These are phyloP conservation scores for Trichoderma brevicompactum DNA, from an alignment of 2,329 filamentous ascomycete species.

Conservation along the genomic window DNA sequence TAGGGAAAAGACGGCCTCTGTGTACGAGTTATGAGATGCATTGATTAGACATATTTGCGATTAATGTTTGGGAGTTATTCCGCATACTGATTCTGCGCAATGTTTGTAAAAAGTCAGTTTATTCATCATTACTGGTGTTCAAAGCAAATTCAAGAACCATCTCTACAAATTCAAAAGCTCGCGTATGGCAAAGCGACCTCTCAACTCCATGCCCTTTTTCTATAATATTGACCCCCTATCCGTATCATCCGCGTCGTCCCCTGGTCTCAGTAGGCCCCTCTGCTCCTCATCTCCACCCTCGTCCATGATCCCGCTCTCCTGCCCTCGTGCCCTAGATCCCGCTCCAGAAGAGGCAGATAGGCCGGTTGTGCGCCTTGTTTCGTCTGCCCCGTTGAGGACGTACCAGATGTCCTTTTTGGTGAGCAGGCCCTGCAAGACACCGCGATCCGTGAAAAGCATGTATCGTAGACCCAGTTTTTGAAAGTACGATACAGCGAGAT, in stretches of 20 bases:
- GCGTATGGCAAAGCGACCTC: not conserved
- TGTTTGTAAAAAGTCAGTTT: not conserved
- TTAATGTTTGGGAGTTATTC: not conserved
- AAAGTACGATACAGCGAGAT: conserved; percentile 90
- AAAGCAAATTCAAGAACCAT: not conserved
- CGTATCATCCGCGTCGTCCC: conserved; percentile 42
- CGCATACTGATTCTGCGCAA: not conserved
- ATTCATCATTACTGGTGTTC: conserved; percentile 1
- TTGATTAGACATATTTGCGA: not conserved
- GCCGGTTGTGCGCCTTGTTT: conserved; percentile 54
- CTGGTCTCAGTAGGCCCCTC: conserved; percentile 48
- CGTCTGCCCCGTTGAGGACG: conserved; percentile 78
- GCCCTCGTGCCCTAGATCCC: conserved; percentile 32
- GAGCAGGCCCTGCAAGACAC: conserved; percentile 79
- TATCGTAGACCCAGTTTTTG: conserved; percentile 92
- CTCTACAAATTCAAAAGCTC: not conserved
- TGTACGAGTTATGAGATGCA: conserved; percentile 23
- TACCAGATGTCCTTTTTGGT: conserved; percentile 99
- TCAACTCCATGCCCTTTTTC: conserved; percentile 20
- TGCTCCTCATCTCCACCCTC: conserved; percentile 49
- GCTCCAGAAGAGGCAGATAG: conserved; percentile 28
- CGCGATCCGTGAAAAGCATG: conserved; percentile 82
- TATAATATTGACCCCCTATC: conserved; percentile 37
- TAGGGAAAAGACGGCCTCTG: not conserved
- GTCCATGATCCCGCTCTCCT: conserved; percentile 44